phyloP scores from a whole-genome alignment of 768 basidiomycete species.

The Pisolithus orientalis region DNA sequence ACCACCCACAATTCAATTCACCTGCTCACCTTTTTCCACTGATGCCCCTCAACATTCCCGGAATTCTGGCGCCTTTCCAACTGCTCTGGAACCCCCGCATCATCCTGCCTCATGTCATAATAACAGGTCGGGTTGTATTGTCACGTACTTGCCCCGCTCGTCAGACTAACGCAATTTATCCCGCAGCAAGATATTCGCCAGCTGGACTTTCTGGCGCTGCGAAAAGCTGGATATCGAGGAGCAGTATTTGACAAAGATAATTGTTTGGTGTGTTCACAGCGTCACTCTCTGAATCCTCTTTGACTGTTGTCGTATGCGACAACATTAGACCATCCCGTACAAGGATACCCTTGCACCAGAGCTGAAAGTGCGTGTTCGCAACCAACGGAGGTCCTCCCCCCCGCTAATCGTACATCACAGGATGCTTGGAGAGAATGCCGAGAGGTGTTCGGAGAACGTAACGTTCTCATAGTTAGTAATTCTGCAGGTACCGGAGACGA shows the following conservation, averaged over 20 bases:
- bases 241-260: slow-evolving; percentile 98
- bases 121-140: slow-evolving; percentile 49
- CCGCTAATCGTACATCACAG: slow-evolving; percentile 29
- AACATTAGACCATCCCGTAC: slow-evolving; percentile 68
- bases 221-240: slow-evolving; percentile 75
- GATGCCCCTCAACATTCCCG: slow-evolving; percentile 76
- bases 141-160: background rate
- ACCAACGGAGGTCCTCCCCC: background rate
- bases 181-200: slow-evolving; percentile 76
- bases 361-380: slow-evolving; percentile 46
- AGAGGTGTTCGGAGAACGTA: slow-evolving; percentile 64
- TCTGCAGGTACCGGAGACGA: slow-evolving; percentile 83
- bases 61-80: slow-evolving; percentile 65
- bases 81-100: slow-evolving; percentile 61
- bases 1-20: background rate
- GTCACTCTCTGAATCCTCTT: background rate
- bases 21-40: background rate
- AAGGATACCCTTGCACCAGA: slow-evolving; percentile 72
- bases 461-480: slow-evolving; percentile 90
- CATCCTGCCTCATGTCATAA: slow-evolving; percentile 54
- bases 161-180: slow-evolving; percentile 8
- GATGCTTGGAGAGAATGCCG: slow-evolving; percentile 72
- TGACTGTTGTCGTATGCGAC: background rate
- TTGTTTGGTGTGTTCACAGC: slow-evolving; percentile 60
- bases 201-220: slow-evolving; percentile 69